Evolutionary conservation across 2,329 filamentous ascomycete species (phyloP).

Genomic region (Thielaviopsis musarum): DNA sequence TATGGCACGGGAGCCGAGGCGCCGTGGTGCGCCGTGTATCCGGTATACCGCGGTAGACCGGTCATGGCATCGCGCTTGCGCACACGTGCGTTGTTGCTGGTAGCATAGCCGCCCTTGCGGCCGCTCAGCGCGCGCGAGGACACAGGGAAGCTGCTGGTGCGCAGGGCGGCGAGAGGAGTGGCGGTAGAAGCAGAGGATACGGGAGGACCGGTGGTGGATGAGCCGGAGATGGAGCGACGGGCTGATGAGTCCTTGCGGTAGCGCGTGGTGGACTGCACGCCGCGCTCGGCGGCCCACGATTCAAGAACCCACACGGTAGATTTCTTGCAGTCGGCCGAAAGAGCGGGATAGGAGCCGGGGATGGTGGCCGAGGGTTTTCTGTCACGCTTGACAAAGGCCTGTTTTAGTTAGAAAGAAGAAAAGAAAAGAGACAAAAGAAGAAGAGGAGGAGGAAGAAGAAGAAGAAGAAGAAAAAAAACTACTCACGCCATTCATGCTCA

Average conservation of each 20-base stretch:
- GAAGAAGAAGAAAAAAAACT: too few relatives aligned
- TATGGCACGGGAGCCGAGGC: not conserved
- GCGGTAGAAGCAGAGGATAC: not conserved
- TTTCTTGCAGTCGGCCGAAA: slow-evolving; percentile 24
- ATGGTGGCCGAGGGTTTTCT: slow-evolving; percentile 2
- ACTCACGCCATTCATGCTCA: slow-evolving; percentile 87
- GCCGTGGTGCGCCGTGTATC: not conserved
- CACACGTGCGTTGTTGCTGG: slow-evolving; percentile 15
- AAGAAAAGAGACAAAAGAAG: too few relatives aligned
- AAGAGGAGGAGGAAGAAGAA: too few relatives aligned
- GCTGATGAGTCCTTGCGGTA: slow-evolving; percentile 40
- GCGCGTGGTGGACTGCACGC: slow-evolving; percentile 73
- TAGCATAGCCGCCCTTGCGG: slow-evolving; percentile 20
- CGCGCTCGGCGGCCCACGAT: slow-evolving; percentile 47
- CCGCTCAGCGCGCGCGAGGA: slow-evolving; percentile 19
- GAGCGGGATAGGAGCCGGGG: slow-evolving; percentile 18
- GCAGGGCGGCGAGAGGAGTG: not conserved
- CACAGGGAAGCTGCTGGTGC: not conserved
- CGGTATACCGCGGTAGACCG: not conserved
- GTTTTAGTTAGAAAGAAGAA: slow-evolving; percentile 1
- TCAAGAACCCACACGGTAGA: slow-evolving; percentile 68
- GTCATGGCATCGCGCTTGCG: slow-evolving; percentile 6
- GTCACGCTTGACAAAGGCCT: slow-evolving; percentile 29
- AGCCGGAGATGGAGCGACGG: slow-evolving; percentile 12
- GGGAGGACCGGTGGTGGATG: not conserved